Evolutionary conservation across 2,329 filamentous ascomycete species (phyloP).

Genomic region (Hypoxylon sp.): DNA sequence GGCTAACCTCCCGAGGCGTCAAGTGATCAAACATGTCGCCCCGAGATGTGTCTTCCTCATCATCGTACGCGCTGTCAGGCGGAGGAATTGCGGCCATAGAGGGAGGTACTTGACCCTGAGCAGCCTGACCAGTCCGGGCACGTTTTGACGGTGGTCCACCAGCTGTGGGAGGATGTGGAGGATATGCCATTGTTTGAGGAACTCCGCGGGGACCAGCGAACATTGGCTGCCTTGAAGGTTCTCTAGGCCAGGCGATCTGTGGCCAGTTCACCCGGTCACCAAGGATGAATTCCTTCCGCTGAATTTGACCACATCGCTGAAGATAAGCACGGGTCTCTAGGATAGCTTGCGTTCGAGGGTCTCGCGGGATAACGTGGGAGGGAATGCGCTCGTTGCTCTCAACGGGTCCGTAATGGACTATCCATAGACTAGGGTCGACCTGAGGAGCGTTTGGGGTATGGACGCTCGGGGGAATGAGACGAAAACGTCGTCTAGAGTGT

Average conservation of each 20-base stretch:
- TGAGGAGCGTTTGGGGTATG: constrained; percentile 78
- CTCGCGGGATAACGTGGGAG: constrained; percentile 74
- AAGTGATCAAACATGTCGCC: constrained; percentile 93
- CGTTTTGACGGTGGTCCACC: constrained; percentile 71
- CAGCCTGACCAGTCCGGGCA: constrained; percentile 62
- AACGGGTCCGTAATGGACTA: constrained; percentile 88
- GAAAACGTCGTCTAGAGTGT: constrained; percentile 88
- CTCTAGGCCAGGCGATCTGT: constrained; percentile 78
- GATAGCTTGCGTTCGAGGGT: constrained; percentile 71
- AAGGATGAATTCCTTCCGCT: constrained; percentile 94
- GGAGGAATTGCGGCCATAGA: constrained; percentile 59
- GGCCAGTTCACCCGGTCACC: constrained; percentile 93
- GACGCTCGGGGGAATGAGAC: constrained; percentile 80
- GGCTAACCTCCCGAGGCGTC: constrained; percentile 89
- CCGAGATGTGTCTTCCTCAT: constrained; percentile 89
- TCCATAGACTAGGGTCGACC: constrained; percentile 87
- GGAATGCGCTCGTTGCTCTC: constrained; percentile 82
- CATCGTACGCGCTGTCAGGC: constrained; percentile 73
- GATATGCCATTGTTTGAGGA: constrained; percentile 75
- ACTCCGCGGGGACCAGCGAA: constrained; percentile 65
- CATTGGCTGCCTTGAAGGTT: constrained; percentile 66
- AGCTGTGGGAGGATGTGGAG: constrained; percentile 62
- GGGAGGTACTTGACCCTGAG: constrained; percentile 57
- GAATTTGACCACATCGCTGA: constrained; percentile 83
- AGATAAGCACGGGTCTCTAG: constrained; percentile 75